These are phyloP conservation scores for Amauroascus verrucosus DNA, from an alignment of 2,329 filamentous ascomycete genomes.

Conservation along the genomic window DNA sequence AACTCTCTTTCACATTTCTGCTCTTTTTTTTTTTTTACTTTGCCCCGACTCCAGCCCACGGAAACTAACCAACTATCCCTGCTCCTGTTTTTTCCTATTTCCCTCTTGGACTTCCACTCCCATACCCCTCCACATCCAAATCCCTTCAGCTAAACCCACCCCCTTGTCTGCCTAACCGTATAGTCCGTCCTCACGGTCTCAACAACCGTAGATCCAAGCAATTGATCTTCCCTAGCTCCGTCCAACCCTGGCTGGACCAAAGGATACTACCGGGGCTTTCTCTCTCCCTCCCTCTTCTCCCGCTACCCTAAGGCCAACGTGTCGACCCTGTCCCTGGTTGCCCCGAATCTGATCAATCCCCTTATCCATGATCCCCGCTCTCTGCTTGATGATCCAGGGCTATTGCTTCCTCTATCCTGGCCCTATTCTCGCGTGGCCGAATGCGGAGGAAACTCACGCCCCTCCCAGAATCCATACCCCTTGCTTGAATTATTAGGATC, in stretches of 20 bases:
- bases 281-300: not conserved
- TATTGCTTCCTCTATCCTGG: slow-evolving; percentile 5
- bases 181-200: not conserved
- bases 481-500: not conserved
- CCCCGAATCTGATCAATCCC: not conserved
- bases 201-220: slow-evolving; percentile 3
- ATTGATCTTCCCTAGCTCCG: slow-evolving; percentile 11
- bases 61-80: not conserved
- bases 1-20: not conserved
- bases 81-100: not conserved
- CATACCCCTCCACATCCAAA: not conserved
- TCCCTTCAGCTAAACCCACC: not conserved
- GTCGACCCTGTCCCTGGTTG: slow-evolving; percentile 6
- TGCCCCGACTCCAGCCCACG: not conserved
- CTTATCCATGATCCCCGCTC: slow-evolving; percentile 10
- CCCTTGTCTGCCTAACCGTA: not conserved
- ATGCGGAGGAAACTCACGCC: slow-evolving; percentile 13
- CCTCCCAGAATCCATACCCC: not conserved
- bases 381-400: slow-evolving; percentile 9
- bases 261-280: slow-evolving; percentile 4
- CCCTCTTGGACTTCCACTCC: not conserved
- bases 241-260: slow-evolving; percentile 2
- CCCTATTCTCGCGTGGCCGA: slow-evolving; percentile 14
- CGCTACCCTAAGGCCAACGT: not conserved
- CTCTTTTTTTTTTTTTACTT: not conserved